Base-by-base conservation (phyloP, 164 flowering plant species). In the Aristolochia contorta region DNA sequence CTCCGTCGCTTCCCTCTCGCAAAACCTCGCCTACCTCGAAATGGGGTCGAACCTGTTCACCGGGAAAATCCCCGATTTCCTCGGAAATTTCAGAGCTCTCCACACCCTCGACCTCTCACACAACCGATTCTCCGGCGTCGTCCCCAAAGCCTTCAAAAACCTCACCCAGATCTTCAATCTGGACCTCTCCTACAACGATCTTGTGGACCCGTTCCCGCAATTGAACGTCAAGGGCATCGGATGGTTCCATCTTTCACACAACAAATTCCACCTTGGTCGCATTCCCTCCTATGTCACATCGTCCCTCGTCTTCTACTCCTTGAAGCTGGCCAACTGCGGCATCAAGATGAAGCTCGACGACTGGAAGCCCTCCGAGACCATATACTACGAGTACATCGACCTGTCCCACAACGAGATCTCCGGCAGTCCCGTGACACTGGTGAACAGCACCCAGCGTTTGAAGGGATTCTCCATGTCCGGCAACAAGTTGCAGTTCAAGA, bases 91-190 rank as follows among this genome's bases (percentile, higher is more conserved):
- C 72, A 72, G 33, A 14, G 56, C 72, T 0, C 74, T 85, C 0
- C 87, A 87, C 65, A 87, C 91, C 1, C 69, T 87, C 10, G 86
- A 83, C 65, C 82, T 87, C 2, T 87, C 95, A 0, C 59, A 60
- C 60, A 87, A 87, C 57, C 6, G 19, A 0, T 72, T 82, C 27
- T n/a, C 79, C 0, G 91, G 87, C 21, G 57, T 67, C 0, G 80
- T 87, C 13, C 91, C 96, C 10, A 74, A 71, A 27, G 78, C 64
- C 19, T 84, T 87, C 51, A 65, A 51, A 0, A 85, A 84, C 45
- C 77, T 87, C 27, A 87, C 96, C 15, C 82, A 87, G 50, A 87
- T 87, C 24, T 87, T 85, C 77, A 83, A 84, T 61, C 86, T 87
- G 20, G 76, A 84, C 21, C 84, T 87, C n/a, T 79, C 87, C 1